Evolutionary conservation across 805 yeast species (phyloP), one percentile per base, ranked within the genome.

Genomic region (Metschnikowia proteae): DNA sequence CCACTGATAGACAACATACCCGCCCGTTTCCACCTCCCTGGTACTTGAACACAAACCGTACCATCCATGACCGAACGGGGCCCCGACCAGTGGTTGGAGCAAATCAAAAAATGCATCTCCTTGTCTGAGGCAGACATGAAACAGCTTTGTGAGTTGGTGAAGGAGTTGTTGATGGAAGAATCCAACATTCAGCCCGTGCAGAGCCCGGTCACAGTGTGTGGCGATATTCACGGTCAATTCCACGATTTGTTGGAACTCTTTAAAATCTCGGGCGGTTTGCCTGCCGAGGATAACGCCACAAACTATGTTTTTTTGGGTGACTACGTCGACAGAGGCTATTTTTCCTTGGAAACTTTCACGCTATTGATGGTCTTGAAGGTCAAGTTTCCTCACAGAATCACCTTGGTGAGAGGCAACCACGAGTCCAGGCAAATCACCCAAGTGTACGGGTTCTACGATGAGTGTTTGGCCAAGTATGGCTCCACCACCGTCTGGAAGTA

Each of bases 381-480:
- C 17, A 85, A 87, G 63, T 88, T 83, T 60, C 96, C 98, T 38
- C 78, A 81, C 50, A 76, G 89, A 59, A 81, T 94, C 53, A 94
- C 98, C 0, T 75, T 92, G 47, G 97, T 92, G 10, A 78, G 99
- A 60, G 99, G 99, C n/a, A 92, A 92, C 67, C 99, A 92, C 70
- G 99, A 92, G 69, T 83, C 94, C 4, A 78, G 99, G 59, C 99
- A 94, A 64, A 94, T 94, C 63, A 92, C 99, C n/a, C 97, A 92
- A 71, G 98, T 91, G 33, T 92, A 92, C 69, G 99, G 99, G 4
- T 92, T 92, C 68, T 92, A 94, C 69, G 98, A 91, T 66, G 98
- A 91, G 68, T 91, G 98, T 65, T 66, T 91, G 51, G 85, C 89
- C 48, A 91, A 91, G 67, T 91, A 91, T 65, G 97, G 97, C 22